Evolutionary conservation across 148 eudicot genomes (phyloP), one percentile per base, ranked within the genome.

Genomic region (Vaccinium macrocarpon): DNA sequence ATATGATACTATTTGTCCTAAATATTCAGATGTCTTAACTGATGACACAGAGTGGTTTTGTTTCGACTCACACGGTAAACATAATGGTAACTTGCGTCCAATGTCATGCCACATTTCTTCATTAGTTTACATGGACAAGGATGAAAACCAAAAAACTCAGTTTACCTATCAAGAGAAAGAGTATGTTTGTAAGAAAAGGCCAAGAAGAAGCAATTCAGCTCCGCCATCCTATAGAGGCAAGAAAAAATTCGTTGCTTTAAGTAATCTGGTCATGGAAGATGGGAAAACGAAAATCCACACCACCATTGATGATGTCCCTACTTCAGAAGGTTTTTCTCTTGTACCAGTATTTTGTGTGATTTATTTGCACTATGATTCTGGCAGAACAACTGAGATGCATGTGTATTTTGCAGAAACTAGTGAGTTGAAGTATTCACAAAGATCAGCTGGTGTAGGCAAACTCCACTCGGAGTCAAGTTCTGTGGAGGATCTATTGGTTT

Each of bases 141-240:
- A 80, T 84, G 86, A 80, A 78, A 72, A 76, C 80, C 82, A 59
- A 81, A 86, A 18, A 29, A 77, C 61, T 87, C 48, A 32, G 32
- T 46, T 23, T 35, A 82, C 87, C 70, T 76, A 55, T 81, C 86
- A 85, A 76, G 85, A 82, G 53, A 62, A 80, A 82, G 82, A 79
- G 50, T 66, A 38, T 81, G 61, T 25, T 38, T 71, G 79, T 70
- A 83, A 82, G 75, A 79, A n/a, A 75, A 78, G 90, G 80, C 83
- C 87, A 52, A 81, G 85, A 84, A 94, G 98, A 93, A 93, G 98
- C 90, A 89, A 90, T 82, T 95, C 98, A 80, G 96, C 98, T 78
- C 99, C 99, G 70, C 99, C 99, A 86, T 76, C 85, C 81, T 89
- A 88, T 84, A 85, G 61, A 86, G 90, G 91, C 87, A 95, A 86